phyloP scores from a whole-genome alignment of 2,329 filamentous ascomycete genomes.

The Aspergillus clavatus region DNA sequence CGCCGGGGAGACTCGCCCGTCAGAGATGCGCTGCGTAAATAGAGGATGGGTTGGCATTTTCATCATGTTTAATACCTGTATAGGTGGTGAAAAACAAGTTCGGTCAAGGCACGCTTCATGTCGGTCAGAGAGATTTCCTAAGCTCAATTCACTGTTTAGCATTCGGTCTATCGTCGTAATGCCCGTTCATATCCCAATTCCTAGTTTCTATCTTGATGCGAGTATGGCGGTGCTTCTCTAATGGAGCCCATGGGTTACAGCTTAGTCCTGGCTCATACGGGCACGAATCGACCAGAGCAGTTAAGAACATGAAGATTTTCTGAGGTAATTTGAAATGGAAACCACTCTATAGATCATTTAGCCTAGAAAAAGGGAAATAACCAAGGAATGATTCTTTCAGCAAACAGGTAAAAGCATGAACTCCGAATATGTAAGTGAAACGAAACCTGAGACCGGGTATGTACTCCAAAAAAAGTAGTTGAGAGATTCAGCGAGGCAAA shows the following conservation, averaged over 20 bases:
- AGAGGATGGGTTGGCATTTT: slow-evolving; percentile 19
- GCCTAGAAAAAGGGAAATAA: background rate
- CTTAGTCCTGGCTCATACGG: too few relatives aligned
- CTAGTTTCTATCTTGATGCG: background rate
- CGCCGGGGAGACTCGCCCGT: slow-evolving; percentile 40
- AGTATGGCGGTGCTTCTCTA: background rate
- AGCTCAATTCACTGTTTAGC: slow-evolving; percentile 14
- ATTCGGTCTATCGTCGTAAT: slow-evolving; percentile 13
- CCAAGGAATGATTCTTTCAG: background rate
- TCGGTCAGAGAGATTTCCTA: slow-evolving; percentile 18
- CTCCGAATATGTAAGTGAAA: background rate
- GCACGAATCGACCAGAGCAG: background rate
- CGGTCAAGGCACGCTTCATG: slow-evolving; percentile 10
- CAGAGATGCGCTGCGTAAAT: slow-evolving; percentile 36
- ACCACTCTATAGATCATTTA: background rate
- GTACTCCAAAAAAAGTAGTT: background rate
- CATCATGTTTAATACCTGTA: slow-evolving; percentile 38
- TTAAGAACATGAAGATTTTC: too few relatives aligned
- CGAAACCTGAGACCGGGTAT: background rate
- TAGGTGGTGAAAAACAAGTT: slow-evolving; percentile 23
- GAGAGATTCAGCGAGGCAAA: too few relatives aligned
- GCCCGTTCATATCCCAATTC: slow-evolving; percentile 6
- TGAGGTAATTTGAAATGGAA: background rate
- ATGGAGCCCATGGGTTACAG: background rate
- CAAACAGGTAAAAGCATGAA: background rate